Conservation (phyloP, 169 alveolate genomes). For the Cryptosporidium sp. region DNA sequence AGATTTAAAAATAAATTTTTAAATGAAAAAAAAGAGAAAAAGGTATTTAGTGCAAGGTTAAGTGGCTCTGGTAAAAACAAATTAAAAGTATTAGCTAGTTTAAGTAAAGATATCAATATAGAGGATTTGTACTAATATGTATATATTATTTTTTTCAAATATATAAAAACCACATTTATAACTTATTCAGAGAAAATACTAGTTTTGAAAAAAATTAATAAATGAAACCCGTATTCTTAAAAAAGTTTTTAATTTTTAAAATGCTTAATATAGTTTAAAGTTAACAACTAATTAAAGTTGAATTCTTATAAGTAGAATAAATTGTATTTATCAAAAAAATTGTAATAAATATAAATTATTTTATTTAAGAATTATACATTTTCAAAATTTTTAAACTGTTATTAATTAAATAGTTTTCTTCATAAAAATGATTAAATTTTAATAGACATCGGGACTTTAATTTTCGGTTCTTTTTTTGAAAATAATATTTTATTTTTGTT, state of each 20-base stretch:
- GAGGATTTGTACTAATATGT: too few relatives aligned
- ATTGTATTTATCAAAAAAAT: background rate
- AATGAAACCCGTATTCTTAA: background rate
- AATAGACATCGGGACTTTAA: background rate
- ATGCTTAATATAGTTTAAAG: background rate
- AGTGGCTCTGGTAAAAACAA: too few relatives aligned
- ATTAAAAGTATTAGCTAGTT: too few relatives aligned
- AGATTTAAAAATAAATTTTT: too few relatives aligned
- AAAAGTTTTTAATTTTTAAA: background rate
- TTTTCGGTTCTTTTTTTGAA: background rate
- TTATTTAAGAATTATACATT: background rate
- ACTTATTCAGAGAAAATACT: background rate
- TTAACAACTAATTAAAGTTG: background rate
- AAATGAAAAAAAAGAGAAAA: too few relatives aligned
- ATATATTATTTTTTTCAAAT: background rate
- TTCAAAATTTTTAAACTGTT: background rate
- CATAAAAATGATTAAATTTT: background rate
- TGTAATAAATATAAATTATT: background rate
- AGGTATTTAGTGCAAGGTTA: too few relatives aligned
- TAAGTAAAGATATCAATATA: too few relatives aligned
- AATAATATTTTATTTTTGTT: background rate
- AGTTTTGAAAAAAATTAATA: background rate
- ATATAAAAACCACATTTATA: background rate
- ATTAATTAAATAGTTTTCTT: background rate
- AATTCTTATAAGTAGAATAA: background rate